Evolutionary conservation across 1,139 yeast genomes (phyloP).

Genomic region (Taphrina wiesneri): DNA sequence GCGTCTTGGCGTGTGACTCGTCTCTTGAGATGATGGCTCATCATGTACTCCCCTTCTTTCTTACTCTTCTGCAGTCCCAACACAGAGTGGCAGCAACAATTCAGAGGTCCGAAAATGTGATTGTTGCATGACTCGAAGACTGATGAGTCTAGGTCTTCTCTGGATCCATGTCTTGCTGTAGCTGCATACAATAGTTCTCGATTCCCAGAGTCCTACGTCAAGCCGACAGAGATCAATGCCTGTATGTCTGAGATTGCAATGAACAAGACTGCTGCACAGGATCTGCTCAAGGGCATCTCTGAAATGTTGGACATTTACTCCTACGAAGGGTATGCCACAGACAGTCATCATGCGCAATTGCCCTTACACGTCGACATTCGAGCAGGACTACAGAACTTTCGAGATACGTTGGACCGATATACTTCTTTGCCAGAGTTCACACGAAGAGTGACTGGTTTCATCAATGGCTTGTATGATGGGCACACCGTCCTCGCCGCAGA

Average conservation of each 20-base stretch:
- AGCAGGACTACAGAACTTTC: neutral
- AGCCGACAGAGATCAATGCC: slow-evolving; percentile 2
- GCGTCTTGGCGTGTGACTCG: neutral
- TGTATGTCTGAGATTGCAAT: slow-evolving; percentile 7
- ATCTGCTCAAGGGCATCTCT: neutral
- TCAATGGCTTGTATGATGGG: slow-evolving; percentile 18
- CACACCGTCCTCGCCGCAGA: slow-evolving; percentile 17
- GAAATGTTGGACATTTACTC: slow-evolving; percentile 14
- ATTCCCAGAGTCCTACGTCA: slow-evolving; percentile 12
- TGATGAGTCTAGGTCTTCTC: neutral
- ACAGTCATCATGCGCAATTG: slow-evolving; percentile 1
- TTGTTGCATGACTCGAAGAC: neutral
- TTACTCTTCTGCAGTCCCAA: neutral
- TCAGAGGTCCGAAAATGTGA: too few relatives aligned
- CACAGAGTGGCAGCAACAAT: neutral
- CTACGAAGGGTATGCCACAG: slow-evolving; percentile 1
- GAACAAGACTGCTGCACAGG: slow-evolving; percentile 12
- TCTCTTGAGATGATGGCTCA: neutral
- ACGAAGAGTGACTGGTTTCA: neutral
- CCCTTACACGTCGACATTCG: neutral
- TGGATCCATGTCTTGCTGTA: neutral
- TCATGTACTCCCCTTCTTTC: neutral
- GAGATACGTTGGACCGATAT: neutral
- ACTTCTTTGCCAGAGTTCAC: slow-evolving; percentile 1
- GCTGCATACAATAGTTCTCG: slow-evolving; percentile 1